A percentile compares a stretch with the other conserved stretches of the same genome.
Conservation (phyloP, 2,329 filamentous ascomycete species). For the Fusarium redolens region DNA sequence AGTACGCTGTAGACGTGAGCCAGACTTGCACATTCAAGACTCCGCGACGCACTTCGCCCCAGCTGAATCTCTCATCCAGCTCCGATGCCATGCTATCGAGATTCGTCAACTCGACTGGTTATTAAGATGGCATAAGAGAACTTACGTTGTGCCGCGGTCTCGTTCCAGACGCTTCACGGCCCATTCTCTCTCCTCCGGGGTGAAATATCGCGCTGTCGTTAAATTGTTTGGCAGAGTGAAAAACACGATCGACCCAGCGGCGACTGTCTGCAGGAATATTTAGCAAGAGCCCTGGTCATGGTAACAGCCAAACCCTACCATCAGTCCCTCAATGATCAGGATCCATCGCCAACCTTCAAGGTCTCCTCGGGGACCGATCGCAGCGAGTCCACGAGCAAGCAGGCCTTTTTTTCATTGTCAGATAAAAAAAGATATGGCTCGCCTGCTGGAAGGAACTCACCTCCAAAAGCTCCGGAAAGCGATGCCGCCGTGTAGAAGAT, state of each 20-base stretch:
- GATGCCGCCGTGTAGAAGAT: conserved; percentile 70
- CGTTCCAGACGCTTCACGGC: background rate
- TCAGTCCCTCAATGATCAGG: background rate
- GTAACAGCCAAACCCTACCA: background rate
- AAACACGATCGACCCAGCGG: background rate
- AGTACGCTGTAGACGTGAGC: conserved; percentile 6
- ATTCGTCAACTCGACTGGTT: background rate
- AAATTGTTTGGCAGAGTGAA: background rate
- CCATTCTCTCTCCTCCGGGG: background rate
- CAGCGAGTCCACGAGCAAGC: conserved; percentile 4
- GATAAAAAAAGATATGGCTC: background rate
- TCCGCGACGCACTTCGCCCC: background rate
- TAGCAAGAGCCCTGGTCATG: background rate
- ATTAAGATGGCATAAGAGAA: fast-evolving
- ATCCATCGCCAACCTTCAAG: conserved; percentile 9
- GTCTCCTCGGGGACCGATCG: background rate
- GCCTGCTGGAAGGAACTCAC: background rate
- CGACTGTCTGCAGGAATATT: background rate
- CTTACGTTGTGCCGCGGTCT: background rate
- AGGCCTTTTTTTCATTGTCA: background rate
- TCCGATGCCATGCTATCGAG: background rate
- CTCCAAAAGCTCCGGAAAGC: conserved; percentile 51
- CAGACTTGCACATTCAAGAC: conserved; percentile 1
- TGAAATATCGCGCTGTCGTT: background rate
- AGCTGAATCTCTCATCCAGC: background rate